Percentiles rank a stretch among this genome's conserved stretches.
These are phyloP conservation scores for Ilyonectria mors-panacis DNA, from an alignment of 2,329 filamentous ascomycete genomes.

Conservation along the genomic window DNA sequence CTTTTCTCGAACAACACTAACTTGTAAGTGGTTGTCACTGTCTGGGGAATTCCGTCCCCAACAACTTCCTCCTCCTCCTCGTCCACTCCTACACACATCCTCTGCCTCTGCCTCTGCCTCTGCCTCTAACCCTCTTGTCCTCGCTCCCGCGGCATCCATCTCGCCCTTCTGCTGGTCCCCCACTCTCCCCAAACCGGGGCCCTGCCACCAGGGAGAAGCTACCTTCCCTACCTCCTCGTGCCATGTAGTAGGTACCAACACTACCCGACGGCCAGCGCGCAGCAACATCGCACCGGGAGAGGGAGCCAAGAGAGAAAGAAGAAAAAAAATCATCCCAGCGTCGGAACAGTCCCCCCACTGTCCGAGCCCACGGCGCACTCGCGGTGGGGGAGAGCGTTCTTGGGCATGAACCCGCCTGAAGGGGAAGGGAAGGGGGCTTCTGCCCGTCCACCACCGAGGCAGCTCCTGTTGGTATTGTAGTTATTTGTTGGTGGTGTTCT, in stretches of 20 bases:
- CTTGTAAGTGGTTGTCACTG: too few species aligned
- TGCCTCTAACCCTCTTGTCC: neutral
- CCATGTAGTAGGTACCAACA: neutral
- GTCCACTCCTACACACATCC: neutral
- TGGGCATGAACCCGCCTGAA: neutral
- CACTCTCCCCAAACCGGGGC: neutral
- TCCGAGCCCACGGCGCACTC: neutral
- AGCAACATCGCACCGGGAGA: neutral
- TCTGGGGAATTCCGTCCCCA: too few species aligned
- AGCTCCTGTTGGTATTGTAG: neutral
- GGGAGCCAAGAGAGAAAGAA: neutral
- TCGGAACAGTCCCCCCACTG: neutral
- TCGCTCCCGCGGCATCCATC: neutral
- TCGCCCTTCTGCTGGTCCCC: neutral
- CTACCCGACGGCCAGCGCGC: neutral
- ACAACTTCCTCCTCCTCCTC: too few species aligned
- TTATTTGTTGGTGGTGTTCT: neutral
- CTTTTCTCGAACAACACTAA: too few species aligned
- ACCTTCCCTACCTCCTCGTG: neutral
- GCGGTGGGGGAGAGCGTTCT: neutral
- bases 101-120: neutral
- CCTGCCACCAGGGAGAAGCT: slow-evolving; percentile 5
- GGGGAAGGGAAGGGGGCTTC: too few species aligned
- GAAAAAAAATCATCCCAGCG: neutral
- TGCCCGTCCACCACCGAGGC: neutral